Base-by-base conservation (phyloP, 2,329 filamentous ascomycete species). In the Beauveria sp. region DNA sequence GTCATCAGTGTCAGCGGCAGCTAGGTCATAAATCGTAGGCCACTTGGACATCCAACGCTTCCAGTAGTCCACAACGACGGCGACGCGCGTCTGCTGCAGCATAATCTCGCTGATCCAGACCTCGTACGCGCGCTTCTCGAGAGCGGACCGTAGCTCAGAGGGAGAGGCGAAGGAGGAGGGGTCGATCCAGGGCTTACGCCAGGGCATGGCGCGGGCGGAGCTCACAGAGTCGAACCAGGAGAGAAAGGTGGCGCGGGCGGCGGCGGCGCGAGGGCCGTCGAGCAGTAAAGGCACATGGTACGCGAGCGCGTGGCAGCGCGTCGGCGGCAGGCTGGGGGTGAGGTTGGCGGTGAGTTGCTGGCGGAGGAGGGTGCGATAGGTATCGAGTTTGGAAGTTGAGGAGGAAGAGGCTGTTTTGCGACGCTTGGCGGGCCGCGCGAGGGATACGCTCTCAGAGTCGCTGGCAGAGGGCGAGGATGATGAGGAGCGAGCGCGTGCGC, bases 101-200 rank as follows among this genome's bases (percentile, higher is more conserved):
- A 87, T 87, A 65, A 86, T 82, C 72, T 87, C 84, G 67, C 80
- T 84, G 67, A 87, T 85, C 82, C 84, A 87, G 52, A 87, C 84
- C 69, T 86, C 79, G 71, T 87, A 87, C 2, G 84, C 84, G 53
- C 84, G 79, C 34, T 73, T 77, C 62, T 80, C 79, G 12, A 86
- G 73, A 3, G 69, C 70, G n/a, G 62, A 52, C 34, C 76, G 75
- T 9, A 81, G 72, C n/a, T 73, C 70, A 2, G 68, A 18, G 5
- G 73, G 66, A 18, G 58, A 28, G 3, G n/a, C 16, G 20, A 67
- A 63, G 24, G 63, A 60, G 4, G 62, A 62, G 9, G 79, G 79
- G 59, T 84, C 72, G 57, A 83, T 73, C 81, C 83, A 87, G 2
- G 76, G 63, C 65, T 84, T 83, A 34, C 84, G 80, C 82, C 82